phyloP scores from a whole-genome alignment of 208 protist genomes.

The Leishmania tarentolae region DNA sequence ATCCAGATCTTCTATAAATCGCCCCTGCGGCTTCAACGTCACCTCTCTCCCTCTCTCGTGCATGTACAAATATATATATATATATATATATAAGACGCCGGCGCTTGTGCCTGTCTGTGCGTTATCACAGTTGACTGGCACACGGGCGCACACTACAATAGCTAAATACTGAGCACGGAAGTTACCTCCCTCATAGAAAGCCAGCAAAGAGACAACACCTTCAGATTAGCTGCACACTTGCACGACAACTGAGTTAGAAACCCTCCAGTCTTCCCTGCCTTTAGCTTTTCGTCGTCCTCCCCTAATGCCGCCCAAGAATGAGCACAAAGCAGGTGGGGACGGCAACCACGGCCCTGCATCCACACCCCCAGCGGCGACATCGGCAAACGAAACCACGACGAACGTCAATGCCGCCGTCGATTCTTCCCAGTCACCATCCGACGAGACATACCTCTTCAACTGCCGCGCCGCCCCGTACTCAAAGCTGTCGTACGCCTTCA shows the following conservation, averaged over 20 bases:
- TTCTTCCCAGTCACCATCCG: not conserved
- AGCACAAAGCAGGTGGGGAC: not conserved
- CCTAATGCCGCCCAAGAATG: not conserved
- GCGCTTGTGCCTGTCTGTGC: not conserved
- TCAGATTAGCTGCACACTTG: not conserved
- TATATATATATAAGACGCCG: not conserved
- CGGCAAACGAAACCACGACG: not conserved
- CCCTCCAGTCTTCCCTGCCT: not conserved
- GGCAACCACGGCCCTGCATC: not conserved
- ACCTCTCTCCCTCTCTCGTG: not conserved
- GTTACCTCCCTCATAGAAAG: not conserved
- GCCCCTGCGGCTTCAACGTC: not conserved
- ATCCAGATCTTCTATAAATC: not conserved
- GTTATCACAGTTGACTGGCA: not conserved
- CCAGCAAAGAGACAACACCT: not conserved
- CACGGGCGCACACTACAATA: not conserved
- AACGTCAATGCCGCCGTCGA: not conserved
- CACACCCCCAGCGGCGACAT: not conserved
- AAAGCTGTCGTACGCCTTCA: slow-evolving; percentile 6
- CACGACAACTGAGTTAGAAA: not conserved
- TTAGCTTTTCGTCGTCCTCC: not conserved
- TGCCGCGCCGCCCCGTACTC: slow-evolving; percentile 25
- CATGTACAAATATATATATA: not conserved
- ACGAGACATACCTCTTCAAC: slow-evolving; percentile 27
- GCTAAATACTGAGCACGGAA: not conserved